These are phyloP conservation scores for Trichoderma virens DNA, from an alignment of 495 filamentous ascomycete genomes.

Conservation along the genomic window DNA sequence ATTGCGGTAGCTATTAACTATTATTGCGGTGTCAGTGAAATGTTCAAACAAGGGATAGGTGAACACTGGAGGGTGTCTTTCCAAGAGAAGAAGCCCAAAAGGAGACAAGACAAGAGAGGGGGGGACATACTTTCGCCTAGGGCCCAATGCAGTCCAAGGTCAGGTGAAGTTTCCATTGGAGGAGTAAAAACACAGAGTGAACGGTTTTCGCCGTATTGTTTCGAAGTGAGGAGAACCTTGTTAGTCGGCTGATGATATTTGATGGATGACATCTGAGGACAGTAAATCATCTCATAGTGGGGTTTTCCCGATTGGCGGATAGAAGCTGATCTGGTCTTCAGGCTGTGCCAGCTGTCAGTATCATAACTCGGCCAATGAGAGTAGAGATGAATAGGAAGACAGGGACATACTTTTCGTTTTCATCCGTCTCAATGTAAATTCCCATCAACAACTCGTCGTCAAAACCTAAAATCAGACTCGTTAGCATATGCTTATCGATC, in stretches of 20 bases:
- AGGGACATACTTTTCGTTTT: conserved; percentile 18
- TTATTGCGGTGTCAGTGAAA: background rate
- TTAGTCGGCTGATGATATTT: conserved; percentile 22
- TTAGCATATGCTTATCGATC: conserved; percentile 1
- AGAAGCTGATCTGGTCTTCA: background rate
- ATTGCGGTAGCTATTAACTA: background rate
- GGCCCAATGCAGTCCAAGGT: conserved; percentile 16
- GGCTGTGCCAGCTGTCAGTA: background rate
- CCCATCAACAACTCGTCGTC: conserved; percentile 9
- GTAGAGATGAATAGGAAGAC: background rate
- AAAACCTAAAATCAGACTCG: background rate
- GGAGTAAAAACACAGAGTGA: conserved; percentile 13
- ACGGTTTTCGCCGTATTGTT: background rate
- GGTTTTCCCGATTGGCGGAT: background rate
- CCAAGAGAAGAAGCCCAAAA: conserved; percentile 6
- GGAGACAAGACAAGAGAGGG: background rate
- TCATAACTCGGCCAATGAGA: background rate
- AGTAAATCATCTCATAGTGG: conserved; percentile 5
- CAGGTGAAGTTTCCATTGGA: background rate
- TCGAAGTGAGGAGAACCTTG: conserved; percentile 22
- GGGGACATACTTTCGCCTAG: conserved; percentile 10
- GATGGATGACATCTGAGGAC: conserved; percentile 21
- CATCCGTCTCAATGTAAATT: conserved; percentile 21
- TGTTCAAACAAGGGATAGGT: background rate
- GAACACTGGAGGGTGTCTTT: background rate